These are phyloP conservation scores for Lactifluus hygrophoroides DNA, from an alignment of 768 basidiomycete genomes.

Conservation along the genomic window DNA sequence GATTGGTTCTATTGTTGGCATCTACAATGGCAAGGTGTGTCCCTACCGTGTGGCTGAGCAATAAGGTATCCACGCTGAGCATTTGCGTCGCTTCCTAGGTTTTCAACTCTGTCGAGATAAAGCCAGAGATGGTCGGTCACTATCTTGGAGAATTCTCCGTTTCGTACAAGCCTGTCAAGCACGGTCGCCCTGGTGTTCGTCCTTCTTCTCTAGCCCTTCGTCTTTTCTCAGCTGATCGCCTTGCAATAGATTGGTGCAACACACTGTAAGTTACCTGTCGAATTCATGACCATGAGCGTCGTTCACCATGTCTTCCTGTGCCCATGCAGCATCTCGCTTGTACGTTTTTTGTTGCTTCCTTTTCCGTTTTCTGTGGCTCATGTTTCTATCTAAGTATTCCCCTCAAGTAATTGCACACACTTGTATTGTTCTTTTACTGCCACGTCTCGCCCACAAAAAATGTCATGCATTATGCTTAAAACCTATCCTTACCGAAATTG, in stretches of 20 bases:
- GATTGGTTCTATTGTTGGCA: conserved; percentile 97
- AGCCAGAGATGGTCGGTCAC: conserved; percentile 99
- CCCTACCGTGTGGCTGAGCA: not conserved
- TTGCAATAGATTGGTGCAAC: conserved; percentile 75
- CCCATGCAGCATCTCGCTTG: conserved; percentile 61
- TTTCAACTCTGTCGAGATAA: conserved; percentile 97
- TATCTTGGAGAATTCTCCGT: conserved; percentile 97
- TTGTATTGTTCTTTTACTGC: conserved; percentile 25
- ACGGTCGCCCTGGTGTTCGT: conserved; percentile 98
- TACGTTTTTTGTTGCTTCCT: conserved; percentile 29
- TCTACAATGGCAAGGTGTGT: conserved; percentile 94
- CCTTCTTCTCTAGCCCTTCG: not conserved
- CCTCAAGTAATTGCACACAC: conserved; percentile 68
- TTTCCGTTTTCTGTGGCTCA: conserved; percentile 14
- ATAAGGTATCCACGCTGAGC: not conserved
- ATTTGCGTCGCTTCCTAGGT: conserved; percentile 37
- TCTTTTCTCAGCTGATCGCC: conserved; percentile 13
- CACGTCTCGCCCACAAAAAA: conserved; percentile 27
- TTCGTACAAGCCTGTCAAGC: conserved; percentile 98
- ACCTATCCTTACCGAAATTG: not conserved
- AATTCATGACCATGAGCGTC: not conserved
- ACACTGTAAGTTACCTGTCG: conserved; percentile 54
- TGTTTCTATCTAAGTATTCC: conserved; percentile 52
- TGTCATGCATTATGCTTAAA: conserved; percentile 32
- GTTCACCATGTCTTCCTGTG: conserved; percentile 10